Conservation (phyloP, 129 eudicot species). For the Ambrosia artemisiifolia region DNA sequence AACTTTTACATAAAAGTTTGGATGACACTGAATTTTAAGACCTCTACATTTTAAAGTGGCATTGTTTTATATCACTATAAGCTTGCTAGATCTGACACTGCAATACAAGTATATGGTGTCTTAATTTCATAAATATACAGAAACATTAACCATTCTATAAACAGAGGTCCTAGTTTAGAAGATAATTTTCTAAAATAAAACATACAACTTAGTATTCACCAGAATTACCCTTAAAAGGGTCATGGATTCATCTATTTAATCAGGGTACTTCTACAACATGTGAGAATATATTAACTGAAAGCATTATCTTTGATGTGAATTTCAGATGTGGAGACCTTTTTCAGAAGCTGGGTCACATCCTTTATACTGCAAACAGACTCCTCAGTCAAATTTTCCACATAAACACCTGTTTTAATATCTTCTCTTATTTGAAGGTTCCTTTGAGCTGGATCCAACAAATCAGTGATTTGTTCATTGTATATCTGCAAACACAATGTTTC, state of each 20-base stretch:
- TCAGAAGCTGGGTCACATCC: constrained; percentile 77
- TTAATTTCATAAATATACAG: neutral
- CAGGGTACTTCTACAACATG: neutral
- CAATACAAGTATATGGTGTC: neutral
- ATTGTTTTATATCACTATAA: neutral
- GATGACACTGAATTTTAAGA: neutral
- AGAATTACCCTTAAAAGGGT: neutral
- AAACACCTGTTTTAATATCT: constrained; percentile 88
- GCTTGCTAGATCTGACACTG: constrained; percentile 1
- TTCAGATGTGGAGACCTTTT: constrained; percentile 52
- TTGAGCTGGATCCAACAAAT: constrained; percentile 81
- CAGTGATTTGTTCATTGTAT: constrained; percentile 94
- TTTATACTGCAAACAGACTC: constrained; percentile 68
- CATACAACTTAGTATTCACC: constrained; percentile 11
- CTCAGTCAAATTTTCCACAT: constrained; percentile 91
- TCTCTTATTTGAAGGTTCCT: constrained; percentile 88
- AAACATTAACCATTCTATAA: constrained; percentile 7
- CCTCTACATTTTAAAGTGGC: neutral
- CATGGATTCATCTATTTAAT: neutral
- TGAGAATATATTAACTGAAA: neutral
- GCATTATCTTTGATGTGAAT: neutral
- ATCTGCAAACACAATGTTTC: constrained; percentile 47
- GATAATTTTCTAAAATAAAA: neutral
- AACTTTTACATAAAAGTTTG: neutral
- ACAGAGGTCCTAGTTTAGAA: constrained; percentile 3